Evolutionary conservation across 331 rosid species (phyloP), one percentile per base, ranked within the genome.

Genomic region (Quercus tomentella): DNA sequence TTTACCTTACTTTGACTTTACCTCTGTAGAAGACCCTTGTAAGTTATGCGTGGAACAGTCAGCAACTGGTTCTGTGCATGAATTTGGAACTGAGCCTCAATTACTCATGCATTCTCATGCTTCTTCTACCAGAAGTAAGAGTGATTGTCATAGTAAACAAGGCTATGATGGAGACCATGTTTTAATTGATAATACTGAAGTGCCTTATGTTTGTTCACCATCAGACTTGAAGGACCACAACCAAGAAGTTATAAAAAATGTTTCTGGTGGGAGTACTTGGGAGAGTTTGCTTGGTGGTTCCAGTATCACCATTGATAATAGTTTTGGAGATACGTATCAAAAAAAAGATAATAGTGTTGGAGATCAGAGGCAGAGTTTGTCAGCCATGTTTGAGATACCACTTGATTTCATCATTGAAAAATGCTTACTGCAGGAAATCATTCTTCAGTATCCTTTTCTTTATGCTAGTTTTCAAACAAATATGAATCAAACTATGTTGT

Each of bases 181-280:
- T 23, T 70, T 86, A 82, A 79, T 84, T 72, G 85, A 81, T 82
- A 79, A 55, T 60, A 62, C 79, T 56, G 66, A 65, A 57, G 26
- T 37, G 55, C 26, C 65, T 57, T 66, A 82, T 76, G 63, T 21
- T 81, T 80, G 66, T 82, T 60, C 87, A 76, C 84, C 84, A 60
- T 79, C 80, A 63, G 81, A 82, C 41, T 62, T 45, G 60, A 84
- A 73, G 82, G 83, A 72, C 85, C 83, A 52, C 67, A 77, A 77
- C 51, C 76, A 66, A 51, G 84, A 68, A 78, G 73, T 49, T 75
- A 82, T 68, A 67, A 79, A 81, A 31, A 73, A 75, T 81, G 86
- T 72, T 80, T 88, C 90, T 69, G 99, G 96, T 82, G 98, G 99
- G 65, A 86, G 98, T 87, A 88, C 84, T 84, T 93, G 99, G 99